A percentile compares a stretch with the other conserved stretches of the same genome.
These are phyloP conservation scores for Metschnikowia dekortorum DNA, from an alignment of 805 yeast species.

Conservation along the genomic window DNA sequence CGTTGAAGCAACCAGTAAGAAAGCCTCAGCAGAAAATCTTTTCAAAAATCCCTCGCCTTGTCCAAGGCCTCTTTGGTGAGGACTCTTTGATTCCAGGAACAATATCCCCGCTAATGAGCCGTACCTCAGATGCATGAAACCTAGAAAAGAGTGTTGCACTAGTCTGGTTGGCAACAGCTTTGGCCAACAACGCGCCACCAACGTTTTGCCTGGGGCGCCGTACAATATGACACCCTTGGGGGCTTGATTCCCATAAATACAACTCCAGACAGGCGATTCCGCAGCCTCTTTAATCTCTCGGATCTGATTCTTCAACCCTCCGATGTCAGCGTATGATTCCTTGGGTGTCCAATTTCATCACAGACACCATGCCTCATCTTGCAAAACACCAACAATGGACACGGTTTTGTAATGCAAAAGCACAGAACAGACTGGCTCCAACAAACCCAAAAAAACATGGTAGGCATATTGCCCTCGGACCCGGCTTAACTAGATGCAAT, in stretches of 20 bases:
- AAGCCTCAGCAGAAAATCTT: no score
- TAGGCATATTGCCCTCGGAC: slow-evolving; percentile 95
- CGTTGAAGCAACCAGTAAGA: no score
- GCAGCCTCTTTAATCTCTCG: slow-evolving; percentile 98
- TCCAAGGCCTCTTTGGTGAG: no score
- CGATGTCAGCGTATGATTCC: slow-evolving; percentile 94
- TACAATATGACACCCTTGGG: slow-evolving; percentile 93
- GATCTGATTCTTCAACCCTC: slow-evolving; percentile 92
- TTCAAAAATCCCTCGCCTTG: no score
- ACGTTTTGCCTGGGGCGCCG: slow-evolving; percentile 96
- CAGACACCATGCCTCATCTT: slow-evolving; percentile 97
- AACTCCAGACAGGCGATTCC: slow-evolving; percentile 97
- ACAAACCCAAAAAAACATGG: slow-evolving; percentile 86
- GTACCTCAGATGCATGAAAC: no score
- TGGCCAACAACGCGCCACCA: slow-evolving; percentile 55
- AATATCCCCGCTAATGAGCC: no score
- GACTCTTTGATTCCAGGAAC: no score
- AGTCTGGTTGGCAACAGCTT: slow-evolving; percentile 98
- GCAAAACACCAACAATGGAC: slow-evolving; percentile 95
- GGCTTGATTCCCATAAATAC: slow-evolving; percentile 99
- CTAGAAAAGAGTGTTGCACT: slow-evolving; percentile 75
- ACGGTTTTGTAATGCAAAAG: slow-evolving; percentile 93
- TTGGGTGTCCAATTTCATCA: slow-evolving; percentile 96
- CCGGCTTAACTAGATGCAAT: slow-evolving; percentile 95
- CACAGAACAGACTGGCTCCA: slow-evolving; percentile 97